Conservation (phyloP, 2,329 filamentous ascomycete genomes). For the Berkeleyomyces basicola region DNA sequence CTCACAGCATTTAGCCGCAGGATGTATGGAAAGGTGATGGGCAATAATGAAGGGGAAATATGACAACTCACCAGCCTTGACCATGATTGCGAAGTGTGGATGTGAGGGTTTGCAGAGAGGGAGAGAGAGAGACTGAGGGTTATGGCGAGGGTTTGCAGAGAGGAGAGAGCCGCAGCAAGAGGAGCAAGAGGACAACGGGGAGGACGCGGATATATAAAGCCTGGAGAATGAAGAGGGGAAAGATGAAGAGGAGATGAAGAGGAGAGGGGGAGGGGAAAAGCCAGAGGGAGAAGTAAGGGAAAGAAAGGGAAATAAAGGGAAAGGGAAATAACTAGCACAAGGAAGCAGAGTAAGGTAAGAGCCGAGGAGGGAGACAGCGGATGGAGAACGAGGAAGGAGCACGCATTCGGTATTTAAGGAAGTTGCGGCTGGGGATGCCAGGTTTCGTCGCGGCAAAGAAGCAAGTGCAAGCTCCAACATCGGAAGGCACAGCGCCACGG, state of each 20-base stretch:
- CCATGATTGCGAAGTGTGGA: conserved; percentile 28
- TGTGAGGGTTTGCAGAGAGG: conserved; percentile 10
- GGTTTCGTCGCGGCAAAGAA: conserved; percentile 4
- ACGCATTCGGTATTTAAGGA: conserved; percentile 8
- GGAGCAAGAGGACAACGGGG: background rate
- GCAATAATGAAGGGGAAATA: background rate
- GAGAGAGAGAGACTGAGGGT: background rate
- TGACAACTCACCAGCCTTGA: conserved; percentile 39
- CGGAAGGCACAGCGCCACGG: background rate
- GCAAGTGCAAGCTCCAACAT: conserved; percentile 9
- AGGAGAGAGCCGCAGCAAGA: background rate
- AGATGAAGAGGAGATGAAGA: background rate
- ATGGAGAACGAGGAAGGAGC: conserved; percentile 5
- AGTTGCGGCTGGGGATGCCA: background rate
- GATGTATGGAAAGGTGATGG: background rate
- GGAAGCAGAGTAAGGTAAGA: background rate
- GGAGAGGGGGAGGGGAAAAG: background rate
- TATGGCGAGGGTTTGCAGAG: background rate
- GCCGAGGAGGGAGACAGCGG: conserved; percentile 4
- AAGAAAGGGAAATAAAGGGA: background rate
- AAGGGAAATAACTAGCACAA: conserved; percentile 1
- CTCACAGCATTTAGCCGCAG: background rate
- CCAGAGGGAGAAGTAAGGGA: conserved; percentile 9
- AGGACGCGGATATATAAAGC: conserved; percentile 1
- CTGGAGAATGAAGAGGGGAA: conserved; percentile 1